Evolutionary conservation across 257 asterid species (phyloP).

Genomic region (Nicotiana knightiana): DNA sequence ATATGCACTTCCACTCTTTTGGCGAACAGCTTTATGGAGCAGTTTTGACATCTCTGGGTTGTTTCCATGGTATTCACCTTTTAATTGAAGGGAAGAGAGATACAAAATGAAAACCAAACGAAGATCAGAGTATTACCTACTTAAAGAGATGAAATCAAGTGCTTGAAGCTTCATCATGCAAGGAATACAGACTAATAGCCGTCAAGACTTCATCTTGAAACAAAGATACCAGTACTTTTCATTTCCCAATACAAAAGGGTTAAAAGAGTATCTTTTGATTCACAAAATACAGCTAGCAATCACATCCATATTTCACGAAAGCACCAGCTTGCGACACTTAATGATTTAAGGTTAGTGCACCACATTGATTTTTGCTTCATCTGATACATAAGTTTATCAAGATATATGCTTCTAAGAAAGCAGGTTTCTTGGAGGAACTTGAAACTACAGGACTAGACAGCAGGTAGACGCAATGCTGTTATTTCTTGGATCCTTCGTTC

Average conservation of each 20-base stretch:
- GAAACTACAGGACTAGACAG: background rate
- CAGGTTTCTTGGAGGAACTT: background rate
- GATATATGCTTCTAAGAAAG: background rate
- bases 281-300: background rate
- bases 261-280: background rate
- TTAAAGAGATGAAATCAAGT: background rate
- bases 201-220: background rate
- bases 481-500: background rate
- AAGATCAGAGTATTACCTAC: background rate
- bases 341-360: background rate
- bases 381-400: background rate
- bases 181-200: background rate
- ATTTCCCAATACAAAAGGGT: background rate
- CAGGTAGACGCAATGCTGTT: background rate
- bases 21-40: conserved; percentile 97
- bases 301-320: background rate
- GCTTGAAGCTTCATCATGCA: background rate
- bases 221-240: conserved; percentile 6
- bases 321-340: background rate
- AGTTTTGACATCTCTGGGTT: conserved; percentile 99
- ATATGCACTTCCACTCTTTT: conserved; percentile 87
- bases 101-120: background rate
- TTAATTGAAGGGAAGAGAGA: conserved; percentile 17
- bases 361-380: background rate
- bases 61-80: conserved; percentile 97